phyloP scores from a whole-genome alignment of 75 land plant genomes.

The Pinus albicaulis region DNA sequence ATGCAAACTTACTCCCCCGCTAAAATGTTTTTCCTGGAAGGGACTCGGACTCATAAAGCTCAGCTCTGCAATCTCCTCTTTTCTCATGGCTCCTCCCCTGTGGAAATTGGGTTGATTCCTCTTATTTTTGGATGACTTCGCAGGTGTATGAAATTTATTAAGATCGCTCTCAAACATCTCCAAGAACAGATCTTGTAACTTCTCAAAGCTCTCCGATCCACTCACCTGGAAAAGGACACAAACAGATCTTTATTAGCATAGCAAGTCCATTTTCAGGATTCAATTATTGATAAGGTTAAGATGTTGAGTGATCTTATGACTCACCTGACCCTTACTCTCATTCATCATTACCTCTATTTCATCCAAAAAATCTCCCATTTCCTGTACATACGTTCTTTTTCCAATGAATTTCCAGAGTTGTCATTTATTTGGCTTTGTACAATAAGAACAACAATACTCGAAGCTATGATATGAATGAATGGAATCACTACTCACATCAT shows the following conservation, averaged over 20 bases:
- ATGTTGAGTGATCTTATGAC: not conserved
- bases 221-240: slow-evolving; percentile 26
- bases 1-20: too few species aligned
- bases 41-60: too few species aligned
- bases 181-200: slow-evolving; percentile 50
- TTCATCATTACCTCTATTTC: slow-evolving; percentile 67
- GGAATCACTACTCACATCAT: slow-evolving; percentile 14
- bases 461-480: not conserved
- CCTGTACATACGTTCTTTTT: slow-evolving; percentile 23
- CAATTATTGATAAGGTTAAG: not conserved
- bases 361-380: slow-evolving; percentile 59
- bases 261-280: not conserved
- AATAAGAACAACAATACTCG: too few species aligned
- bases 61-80: too few species aligned
- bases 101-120: too few species aligned
- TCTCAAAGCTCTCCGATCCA: slow-evolving; percentile 46
- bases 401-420: not conserved
- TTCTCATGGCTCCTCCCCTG: too few species aligned
- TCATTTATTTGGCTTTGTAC: too few species aligned
- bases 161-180: slow-evolving; percentile 38
- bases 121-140: too few species aligned
- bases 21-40: too few species aligned
- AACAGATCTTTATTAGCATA: not conserved
- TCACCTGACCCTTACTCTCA: slow-evolving; percentile 39
- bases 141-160: not conserved